Base-by-base conservation (phyloP, 306 rosid genomes). In the Fragaria iinumae region DNA sequence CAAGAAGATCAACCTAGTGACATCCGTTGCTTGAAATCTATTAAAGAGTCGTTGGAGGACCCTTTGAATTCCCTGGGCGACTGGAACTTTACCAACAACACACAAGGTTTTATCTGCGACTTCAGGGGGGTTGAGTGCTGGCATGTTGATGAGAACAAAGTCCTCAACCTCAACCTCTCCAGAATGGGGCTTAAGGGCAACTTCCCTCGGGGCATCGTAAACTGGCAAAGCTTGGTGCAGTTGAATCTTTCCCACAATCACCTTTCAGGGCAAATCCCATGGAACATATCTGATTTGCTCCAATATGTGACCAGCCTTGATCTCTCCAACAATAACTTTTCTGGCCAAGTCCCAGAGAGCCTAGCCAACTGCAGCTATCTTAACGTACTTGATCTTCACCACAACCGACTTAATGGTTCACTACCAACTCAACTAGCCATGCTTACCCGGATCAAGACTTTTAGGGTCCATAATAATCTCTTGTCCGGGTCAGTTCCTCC, bases 401-500 rank as follows among this genome's bases (percentile, higher is more conserved):
- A 78, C 49, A 80, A 83, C 77, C 38, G 38, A 36, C 45, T 86
- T 43, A 80, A 20, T 1, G 87, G 89, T 13, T 60, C 72, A 43
- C 47, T 86, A 69, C 87, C 87, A 16, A 13, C 27, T 70, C 77
- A 77, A 52, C 77, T 86, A 77, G 81, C 72, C 68, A 12, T 43
- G 48, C 82, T 86, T 53, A 0, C 32, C 3, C 0, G 45, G 56
- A 23, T 85, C 25, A 55, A 6, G 25, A 27, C 0, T 9, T 82
- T 80, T n/a, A 39, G 16, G 25, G 82, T 80, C 36, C 39, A 73
- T 2, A 63, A 79, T 65, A 86, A 80, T 69, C 50, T 79, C n/a
- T 44, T 86, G 47, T 53, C 78, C 12, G 86, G 83, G 72, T 43
- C 59, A 71, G 85, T 86, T n/a, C 83, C 81, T 34, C 62, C 23